These are phyloP conservation scores for Saccharomycopsis oosterbeekiorum DNA, from an alignment of 805 yeast genomes.

Conservation along the genomic window DNA sequence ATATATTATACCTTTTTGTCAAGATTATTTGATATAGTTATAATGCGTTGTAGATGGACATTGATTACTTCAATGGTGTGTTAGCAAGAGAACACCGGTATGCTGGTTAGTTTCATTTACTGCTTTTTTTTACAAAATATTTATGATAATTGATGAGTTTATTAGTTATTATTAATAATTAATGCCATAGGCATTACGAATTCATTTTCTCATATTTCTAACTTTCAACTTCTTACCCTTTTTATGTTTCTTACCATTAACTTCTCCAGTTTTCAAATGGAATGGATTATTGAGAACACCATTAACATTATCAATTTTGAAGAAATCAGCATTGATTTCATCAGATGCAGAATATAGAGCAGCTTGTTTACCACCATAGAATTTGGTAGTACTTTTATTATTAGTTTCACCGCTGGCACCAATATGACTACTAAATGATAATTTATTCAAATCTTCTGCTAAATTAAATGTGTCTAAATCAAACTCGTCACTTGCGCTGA, in stretches of 20 bases:
- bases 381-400: slow-evolving; percentile 38
- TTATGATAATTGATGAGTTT: no score
- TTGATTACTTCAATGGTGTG: background rate
- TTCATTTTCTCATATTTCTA: slow-evolving; percentile 16
- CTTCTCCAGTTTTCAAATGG: slow-evolving; percentile 37
- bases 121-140: no score
- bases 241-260: slow-evolving; percentile 49
- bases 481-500: slow-evolving; percentile 35
- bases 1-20: no score
- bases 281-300: slow-evolving; percentile 66
- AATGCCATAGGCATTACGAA: background rate
- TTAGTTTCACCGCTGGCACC: slow-evolving; percentile 35
- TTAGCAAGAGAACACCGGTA: background rate
- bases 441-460: slow-evolving; percentile 54
- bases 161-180: no score
- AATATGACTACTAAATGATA: slow-evolving; percentile 74
- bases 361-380: slow-evolving; percentile 77
- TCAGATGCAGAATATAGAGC: slow-evolving; percentile 69
- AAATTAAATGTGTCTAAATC: slow-evolving; percentile 46
- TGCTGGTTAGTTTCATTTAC: no score
- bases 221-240: slow-evolving; percentile 42
- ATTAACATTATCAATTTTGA: slow-evolving; percentile 51
- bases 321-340: slow-evolving; percentile 80
- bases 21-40: background rate
- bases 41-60: background rate